Evolutionary conservation across 306 rosid species (phyloP), one percentile per base, ranked within the genome.

Genomic region (Argentina anserina): DNA sequence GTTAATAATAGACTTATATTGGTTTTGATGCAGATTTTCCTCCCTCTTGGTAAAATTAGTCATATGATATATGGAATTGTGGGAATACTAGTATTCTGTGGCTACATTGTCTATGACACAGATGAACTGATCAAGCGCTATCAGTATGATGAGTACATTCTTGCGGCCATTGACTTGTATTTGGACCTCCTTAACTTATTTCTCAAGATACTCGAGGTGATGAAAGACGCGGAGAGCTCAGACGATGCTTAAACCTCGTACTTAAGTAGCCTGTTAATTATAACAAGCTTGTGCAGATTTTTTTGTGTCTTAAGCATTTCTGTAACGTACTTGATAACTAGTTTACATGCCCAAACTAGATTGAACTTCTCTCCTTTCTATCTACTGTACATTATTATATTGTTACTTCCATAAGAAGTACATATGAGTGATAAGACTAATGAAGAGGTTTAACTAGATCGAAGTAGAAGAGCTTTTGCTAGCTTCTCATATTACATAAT

Each of bases 81-180:
- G 43, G 88, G 87, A 18, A 79, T 90, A 46, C 50, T 88, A 12
- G 2, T 88, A 45, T 80, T 86, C 81, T 88, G 88, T 76, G 93
- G 86, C 46, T 88, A 72, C 75, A 88, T 88, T 3, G 69, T 88
- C 9, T 80, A 77, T 26, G 88, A 86, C 72, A 86, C 87, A 2
- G 71, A 56, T 47, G 79, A 76, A 11, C 75, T 86, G 64, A 80
- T 86, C 76, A 86, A 84, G 70, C 70, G 46, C 50, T 82, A 78
- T 64, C 28, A 29, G 71, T 88, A 84, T 26, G 90, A 88, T 12
- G 88, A 86, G 0, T 88, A 84, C 28, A 74, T 86, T 11, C 80
- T 88, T 88, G 90, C 87, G 28, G 88, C 90, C 18, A 77, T 84
- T 6, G 39, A 85, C 31, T 67, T 86, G 76, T 88, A 86, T 65